phyloP scores from a whole-genome alignment of 2,329 filamentous ascomycete species.

The Cryphonectria radicalis region DNA sequence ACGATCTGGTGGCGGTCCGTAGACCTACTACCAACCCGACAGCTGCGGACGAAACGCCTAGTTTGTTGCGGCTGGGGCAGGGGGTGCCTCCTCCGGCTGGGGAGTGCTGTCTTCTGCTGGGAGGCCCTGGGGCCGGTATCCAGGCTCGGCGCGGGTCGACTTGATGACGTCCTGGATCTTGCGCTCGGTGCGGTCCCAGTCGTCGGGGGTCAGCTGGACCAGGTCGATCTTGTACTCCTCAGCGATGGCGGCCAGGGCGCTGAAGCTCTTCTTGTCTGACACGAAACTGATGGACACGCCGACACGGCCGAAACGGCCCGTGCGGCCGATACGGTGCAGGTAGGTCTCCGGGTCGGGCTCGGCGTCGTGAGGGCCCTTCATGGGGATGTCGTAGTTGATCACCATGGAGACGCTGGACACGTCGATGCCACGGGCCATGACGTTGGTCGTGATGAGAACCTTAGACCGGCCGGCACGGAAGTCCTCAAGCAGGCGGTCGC shows the following conservation, averaged over 20 bases:
- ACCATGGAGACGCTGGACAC: conserved; percentile 93
- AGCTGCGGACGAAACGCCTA: conserved; percentile 16
- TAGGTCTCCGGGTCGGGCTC: conserved; percentile 95
- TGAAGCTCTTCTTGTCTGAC: conserved; percentile 80
- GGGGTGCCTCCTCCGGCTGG: conserved; percentile 2
- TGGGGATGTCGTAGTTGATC: conserved; percentile 92
- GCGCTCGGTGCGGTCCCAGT: conserved; percentile 90
- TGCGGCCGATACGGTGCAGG: conserved; percentile 95
- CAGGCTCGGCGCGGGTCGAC: conserved; percentile 63
- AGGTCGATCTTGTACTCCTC: conserved; percentile 80
- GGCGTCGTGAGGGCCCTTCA: conserved; percentile 73
- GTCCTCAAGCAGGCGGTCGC: conserved; percentile 81
- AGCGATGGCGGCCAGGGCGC: conserved; percentile 79
- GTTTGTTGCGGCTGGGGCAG: conserved; percentile 14
- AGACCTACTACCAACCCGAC: background rate
- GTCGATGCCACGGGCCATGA: conserved; percentile 94
- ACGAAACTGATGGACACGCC: conserved; percentile 96
- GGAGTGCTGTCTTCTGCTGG: conserved; percentile 24
- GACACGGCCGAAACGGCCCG: conserved; percentile 93
- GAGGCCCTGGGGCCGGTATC: conserved; percentile 47
- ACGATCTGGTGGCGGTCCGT: background rate
- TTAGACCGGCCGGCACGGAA: conserved; percentile 89
- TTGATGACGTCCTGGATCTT: conserved; percentile 83
- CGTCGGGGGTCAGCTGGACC: conserved; percentile 77
- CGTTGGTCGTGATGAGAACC: conserved; percentile 97